Evolutionary conservation across 2,329 filamentous ascomycete species (phyloP).

Genomic region (Botrytis porri): DNA sequence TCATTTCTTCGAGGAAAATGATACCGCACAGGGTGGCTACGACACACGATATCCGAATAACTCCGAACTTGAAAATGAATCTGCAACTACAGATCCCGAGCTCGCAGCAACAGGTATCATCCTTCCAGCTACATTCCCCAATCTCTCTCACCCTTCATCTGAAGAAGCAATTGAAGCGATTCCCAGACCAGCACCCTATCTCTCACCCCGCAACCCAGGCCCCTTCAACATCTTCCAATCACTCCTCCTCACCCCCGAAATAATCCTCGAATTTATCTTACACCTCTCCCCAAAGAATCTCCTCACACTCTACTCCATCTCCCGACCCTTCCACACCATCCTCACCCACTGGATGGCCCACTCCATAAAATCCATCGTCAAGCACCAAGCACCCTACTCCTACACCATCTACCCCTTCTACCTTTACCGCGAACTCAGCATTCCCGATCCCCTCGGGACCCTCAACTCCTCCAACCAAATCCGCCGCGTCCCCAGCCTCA

Average conservation of each 20-base stretch:
- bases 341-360: neutral
- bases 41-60: neutral
- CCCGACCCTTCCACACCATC: neutral
- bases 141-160: too few relatives aligned
- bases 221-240: slow-evolving; percentile 12
- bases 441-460: slow-evolving; percentile 56
- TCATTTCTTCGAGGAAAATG: neutral
- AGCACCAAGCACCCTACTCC: slow-evolving; percentile 51
- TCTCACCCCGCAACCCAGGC: neutral
- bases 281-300: slow-evolving; percentile 2
- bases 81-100: neutral
- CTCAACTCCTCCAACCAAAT: slow-evolving; percentile 38
- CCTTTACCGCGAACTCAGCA: slow-evolving; percentile 55
- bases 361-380: slow-evolving; percentile 47
- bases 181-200: neutral
- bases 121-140: neutral
- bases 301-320: neutral
- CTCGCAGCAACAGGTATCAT: neutral
- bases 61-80: neutral
- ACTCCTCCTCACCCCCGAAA: neutral
- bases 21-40: neutral
- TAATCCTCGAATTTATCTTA: neutral
- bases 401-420: slow-evolving; percentile 58
- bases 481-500: slow-evolving; percentile 58
- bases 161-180: neutral